phyloP scores from a whole-genome alignment of 768 basidiomycete genomes.

The Lentinula raphanica region DNA sequence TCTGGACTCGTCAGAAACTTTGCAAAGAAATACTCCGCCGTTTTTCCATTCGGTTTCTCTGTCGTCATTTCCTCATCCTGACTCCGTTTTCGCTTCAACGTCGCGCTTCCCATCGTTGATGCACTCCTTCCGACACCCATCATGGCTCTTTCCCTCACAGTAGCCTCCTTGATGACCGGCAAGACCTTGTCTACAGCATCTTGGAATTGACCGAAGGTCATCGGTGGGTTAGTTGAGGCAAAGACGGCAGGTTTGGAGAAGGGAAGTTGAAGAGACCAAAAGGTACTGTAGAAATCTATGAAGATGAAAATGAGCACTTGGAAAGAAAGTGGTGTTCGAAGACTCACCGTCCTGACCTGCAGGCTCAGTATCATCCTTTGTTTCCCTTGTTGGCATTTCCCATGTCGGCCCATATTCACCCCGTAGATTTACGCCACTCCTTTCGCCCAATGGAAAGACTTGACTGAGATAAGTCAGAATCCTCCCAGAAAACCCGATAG shows the following conservation, averaged over 20 bases:
- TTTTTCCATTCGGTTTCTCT: not conserved
- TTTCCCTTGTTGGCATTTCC: conserved; percentile 33
- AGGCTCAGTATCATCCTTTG: conserved; percentile 24
- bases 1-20: conserved; percentile 90
- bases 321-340: conserved; percentile 18
- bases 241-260: conserved; percentile 81
- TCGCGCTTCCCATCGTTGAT: not conserved
- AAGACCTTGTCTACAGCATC: conserved; percentile 67
- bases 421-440: conserved; percentile 87
- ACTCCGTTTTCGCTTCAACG: conserved; percentile 65
- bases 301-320: not conserved
- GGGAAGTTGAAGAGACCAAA: conserved; percentile 84
- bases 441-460: conserved; percentile 82
- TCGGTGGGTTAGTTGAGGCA: conserved; percentile 29
- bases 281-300: conserved; percentile 76
- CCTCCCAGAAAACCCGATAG: conserved; percentile 75
- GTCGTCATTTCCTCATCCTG: conserved; percentile 42
- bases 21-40: conserved; percentile 82
- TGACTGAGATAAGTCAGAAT: conserved; percentile 83
- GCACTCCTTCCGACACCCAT: conserved; percentile 64
- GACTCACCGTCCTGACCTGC: conserved; percentile 35
- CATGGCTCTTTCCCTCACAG: conserved; percentile 82
- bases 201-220: conserved; percentile 60
- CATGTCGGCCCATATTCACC: conserved; percentile 81
- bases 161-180: conserved; percentile 79